Percentiles rank a stretch among this genome's conserved stretches.
Conservation (phyloP, 2,329 filamentous ascomycete species). For the Berkeleyomyces rouxiae region DNA sequence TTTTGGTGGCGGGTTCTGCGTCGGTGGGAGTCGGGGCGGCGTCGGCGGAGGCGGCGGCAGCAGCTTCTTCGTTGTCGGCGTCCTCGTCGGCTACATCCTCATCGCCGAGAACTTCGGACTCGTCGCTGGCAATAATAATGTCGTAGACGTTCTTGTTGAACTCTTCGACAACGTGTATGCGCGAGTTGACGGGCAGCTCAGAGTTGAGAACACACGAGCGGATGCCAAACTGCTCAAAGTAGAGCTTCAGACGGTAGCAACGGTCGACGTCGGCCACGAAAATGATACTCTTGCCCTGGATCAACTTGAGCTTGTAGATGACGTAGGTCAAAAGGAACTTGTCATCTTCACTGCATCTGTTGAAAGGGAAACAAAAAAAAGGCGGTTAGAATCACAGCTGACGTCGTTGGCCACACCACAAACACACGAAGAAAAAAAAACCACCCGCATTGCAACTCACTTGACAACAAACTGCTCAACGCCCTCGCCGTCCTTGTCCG, state of each 20-base stretch:
- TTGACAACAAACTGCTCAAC: constrained; percentile 80
- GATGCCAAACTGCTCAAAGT: constrained; percentile 92
- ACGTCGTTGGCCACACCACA: neutral
- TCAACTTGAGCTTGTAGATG: constrained; percentile 53
- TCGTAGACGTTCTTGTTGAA: constrained; percentile 97
- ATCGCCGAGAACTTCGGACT: constrained; percentile 65
- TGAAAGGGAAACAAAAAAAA: constrained; percentile 29
- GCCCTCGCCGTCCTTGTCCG: constrained; percentile 59
- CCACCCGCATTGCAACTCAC: constrained; percentile 21
- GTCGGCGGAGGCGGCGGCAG: constrained; percentile 13
- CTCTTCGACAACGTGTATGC: constrained; percentile 88
- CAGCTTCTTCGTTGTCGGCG: constrained; percentile 19
- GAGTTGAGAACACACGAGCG: constrained; percentile 87
- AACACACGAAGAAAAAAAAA: neutral
- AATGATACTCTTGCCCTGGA: constrained; percentile 71
- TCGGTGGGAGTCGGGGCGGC: constrained; percentile 13
- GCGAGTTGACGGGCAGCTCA: constrained; percentile 80
- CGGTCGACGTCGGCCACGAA: constrained; percentile 69
- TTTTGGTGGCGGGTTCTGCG: constrained; percentile 18
- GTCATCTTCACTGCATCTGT: constrained; percentile 67
- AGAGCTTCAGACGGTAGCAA: constrained; percentile 85
- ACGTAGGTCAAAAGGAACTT: constrained; percentile 66
- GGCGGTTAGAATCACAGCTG: constrained; percentile 16
- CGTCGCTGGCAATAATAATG: constrained; percentile 91
- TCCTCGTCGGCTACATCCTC: constrained; percentile 29